Evolutionary conservation across 495 filamentous ascomycete species (phyloP).

Genomic region (Bombardia bombarda): DNA sequence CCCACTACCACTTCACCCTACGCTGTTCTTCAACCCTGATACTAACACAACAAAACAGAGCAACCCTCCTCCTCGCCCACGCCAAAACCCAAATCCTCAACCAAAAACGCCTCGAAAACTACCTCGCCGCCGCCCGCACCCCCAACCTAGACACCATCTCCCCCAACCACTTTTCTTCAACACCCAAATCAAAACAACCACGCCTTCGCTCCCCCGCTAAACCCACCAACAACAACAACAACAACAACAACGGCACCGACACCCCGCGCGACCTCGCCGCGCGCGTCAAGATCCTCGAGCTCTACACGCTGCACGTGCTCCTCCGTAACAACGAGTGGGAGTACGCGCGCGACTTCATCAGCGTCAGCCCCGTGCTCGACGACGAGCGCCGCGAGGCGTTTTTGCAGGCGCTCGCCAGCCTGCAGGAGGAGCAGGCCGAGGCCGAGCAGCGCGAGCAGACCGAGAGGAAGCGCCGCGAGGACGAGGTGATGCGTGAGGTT

Average conservation of each 20-base stretch:
- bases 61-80: constrained; percentile 80
- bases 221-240: constrained; percentile 26
- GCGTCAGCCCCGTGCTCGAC: constrained; percentile 72
- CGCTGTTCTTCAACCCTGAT: not conserved
- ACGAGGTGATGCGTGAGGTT: constrained; percentile 48
- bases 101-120: constrained; percentile 82
- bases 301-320: constrained; percentile 89
- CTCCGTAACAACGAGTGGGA: constrained; percentile 90
- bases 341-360: constrained; percentile 85
- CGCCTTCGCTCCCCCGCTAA: constrained; percentile 28
- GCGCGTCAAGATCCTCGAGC: constrained; percentile 80
- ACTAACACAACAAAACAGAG: constrained; percentile 37
- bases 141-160: constrained; percentile 59
- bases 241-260: constrained; percentile 44
- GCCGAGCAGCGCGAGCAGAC: constrained; percentile 54
- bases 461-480: constrained; percentile 53
- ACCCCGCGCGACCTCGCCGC: constrained; percentile 70
- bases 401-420: constrained; percentile 63
- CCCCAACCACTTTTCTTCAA: constrained; percentile 8
- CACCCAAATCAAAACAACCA: too few species aligned
- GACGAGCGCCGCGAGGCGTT: constrained; percentile 87
- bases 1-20: constrained; percentile 20
- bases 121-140: constrained; percentile 67
- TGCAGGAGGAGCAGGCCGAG: constrained; percentile 64
- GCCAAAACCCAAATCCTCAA: constrained; percentile 73